Evolutionary conservation across 371 early-diverging fungal genomes (phyloP).

Genomic region (Phascolomyces articulosus): DNA sequence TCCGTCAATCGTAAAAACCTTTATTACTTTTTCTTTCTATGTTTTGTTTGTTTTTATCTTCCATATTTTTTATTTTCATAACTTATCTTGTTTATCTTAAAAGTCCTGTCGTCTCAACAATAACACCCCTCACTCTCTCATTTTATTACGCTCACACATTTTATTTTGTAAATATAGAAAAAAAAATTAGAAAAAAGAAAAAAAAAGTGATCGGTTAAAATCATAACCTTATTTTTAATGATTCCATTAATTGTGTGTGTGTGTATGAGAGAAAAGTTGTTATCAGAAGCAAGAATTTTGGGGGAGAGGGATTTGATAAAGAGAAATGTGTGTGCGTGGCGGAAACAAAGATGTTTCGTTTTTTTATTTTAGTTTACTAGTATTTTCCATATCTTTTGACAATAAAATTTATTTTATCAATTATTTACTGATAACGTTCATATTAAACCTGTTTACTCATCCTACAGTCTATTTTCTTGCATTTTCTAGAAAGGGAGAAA

Average conservation of each 20-base stretch:
- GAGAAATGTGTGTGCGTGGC: background rate
- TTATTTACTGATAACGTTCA: too few relatives aligned
- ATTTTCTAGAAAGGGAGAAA: too few relatives aligned
- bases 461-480: too few relatives aligned
- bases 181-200: background rate
- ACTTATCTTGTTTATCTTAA: too few relatives aligned
- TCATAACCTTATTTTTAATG: background rate
- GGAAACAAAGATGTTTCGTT: background rate
- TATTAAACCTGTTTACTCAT: too few relatives aligned
- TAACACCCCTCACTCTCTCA: background rate
- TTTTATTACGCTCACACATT: background rate
- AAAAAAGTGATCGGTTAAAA: background rate
- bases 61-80: too few relatives aligned
- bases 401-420: background rate
- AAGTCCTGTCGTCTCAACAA: too few relatives aligned
- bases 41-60: background rate
- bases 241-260: background rate
- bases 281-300: slow-evolving; percentile 1
- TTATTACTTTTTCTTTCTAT: background rate
- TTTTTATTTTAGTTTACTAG: too few relatives aligned
- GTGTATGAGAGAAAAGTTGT: background rate
- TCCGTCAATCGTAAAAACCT: too few relatives aligned
- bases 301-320: background rate
- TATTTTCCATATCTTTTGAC: background rate
- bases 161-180: slow-evolving; percentile 2